Conservation (phyloP, 495 filamentous ascomycete species). For the Aspergillus sclerotiicarbonarius region DNA sequence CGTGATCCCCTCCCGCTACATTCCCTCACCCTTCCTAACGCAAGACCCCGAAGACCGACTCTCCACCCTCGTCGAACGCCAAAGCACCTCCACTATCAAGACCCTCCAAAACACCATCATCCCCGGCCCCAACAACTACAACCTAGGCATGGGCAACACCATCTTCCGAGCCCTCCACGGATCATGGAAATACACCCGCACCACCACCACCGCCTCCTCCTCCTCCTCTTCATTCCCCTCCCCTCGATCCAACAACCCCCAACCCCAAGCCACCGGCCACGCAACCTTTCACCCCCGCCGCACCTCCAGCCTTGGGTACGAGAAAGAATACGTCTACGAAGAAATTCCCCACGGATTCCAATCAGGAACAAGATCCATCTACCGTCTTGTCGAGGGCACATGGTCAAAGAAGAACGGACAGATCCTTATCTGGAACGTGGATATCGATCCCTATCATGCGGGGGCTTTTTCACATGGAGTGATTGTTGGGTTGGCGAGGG, state of each 20-base stretch:
- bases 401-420: neutral
- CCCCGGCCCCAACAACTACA: neutral
- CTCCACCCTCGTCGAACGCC: neutral
- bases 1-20: slow-evolving; percentile 38
- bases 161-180: slow-evolving; percentile 75
- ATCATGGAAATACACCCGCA: slow-evolving; percentile 59
- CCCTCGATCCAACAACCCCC: neutral
- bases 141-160: slow-evolving; percentile 35
- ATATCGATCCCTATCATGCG: neutral
- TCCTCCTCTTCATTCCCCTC: neutral
- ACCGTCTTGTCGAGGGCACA: slow-evolving; percentile 18
- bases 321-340: slow-evolving; percentile 34
- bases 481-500: neutral
- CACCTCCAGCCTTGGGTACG: slow-evolving; percentile 19
- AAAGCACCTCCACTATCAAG: slow-evolving; percentile 19
- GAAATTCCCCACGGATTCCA: slow-evolving; percentile 16
- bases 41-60: neutral
- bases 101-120: slow-evolving; percentile 21
- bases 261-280: slow-evolving; percentile 3
- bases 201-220: neutral
- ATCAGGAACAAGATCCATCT: slow-evolving; percentile 2
- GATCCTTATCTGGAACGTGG: slow-evolving; percentile 5
- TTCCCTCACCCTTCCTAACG: neutral
- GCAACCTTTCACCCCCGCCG: slow-evolving; percentile 62
- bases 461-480: slow-evolving; percentile 7